Evolutionary conservation across 73 alveolate genomes (phyloP).

Genomic region (Paramecium caudatum): DNA sequence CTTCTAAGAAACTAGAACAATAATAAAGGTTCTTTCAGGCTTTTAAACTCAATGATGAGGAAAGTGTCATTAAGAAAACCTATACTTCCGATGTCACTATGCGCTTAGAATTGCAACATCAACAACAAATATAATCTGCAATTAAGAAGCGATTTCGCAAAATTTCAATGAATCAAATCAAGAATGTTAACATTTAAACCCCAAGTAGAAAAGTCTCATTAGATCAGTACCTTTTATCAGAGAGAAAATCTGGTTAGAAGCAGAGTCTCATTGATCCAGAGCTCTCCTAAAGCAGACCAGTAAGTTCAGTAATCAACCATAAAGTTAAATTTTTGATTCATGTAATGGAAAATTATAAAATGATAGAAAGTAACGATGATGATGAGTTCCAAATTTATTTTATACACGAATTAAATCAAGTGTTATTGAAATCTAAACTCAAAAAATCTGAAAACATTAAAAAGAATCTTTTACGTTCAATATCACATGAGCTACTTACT

Average conservation of each 20-base stretch:
- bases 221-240: neutral
- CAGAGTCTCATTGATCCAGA: too few relatives aligned
- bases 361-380: neutral
- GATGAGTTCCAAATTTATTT: slow-evolving; percentile 39
- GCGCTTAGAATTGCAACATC: slow-evolving; percentile 15
- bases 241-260: too few relatives aligned
- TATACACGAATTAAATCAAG: neutral
- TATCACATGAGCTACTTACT: slow-evolving; percentile 44
- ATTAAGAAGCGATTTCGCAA: neutral
- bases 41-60: slow-evolving; percentile 5
- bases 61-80: neutral
- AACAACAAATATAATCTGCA: slow-evolving; percentile 6
- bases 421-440: neutral
- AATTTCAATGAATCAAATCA: neutral
- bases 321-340: slow-evolving; percentile 24
- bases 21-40: neutral
- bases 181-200: neutral
- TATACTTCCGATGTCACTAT: slow-evolving; percentile 16
- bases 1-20: slow-evolving; percentile 1
- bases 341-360: slow-evolving; percentile 14
- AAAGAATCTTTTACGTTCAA: slow-evolving; percentile 30
- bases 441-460: slow-evolving; percentile 22
- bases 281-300: too few relatives aligned
- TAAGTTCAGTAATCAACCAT: neutral
- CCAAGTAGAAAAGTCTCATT: slow-evolving; percentile 21